A percentile compares a stretch with the other conserved stretches of the same genome.
Evolutionary conservation across 495 filamentous ascomycete species (phyloP).

Genomic region (Penicillium cataractarum): DNA sequence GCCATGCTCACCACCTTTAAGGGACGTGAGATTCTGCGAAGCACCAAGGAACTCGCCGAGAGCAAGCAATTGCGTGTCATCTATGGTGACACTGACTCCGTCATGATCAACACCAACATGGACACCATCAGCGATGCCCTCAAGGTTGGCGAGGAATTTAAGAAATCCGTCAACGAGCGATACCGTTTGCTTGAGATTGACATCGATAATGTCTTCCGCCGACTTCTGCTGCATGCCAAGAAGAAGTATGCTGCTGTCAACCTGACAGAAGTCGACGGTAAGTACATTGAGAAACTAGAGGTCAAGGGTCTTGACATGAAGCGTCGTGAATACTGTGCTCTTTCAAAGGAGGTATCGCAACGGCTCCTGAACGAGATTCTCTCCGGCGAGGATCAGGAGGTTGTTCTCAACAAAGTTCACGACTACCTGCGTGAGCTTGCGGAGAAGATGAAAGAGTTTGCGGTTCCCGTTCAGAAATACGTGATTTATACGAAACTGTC

Average conservation of each 20-base stretch:
- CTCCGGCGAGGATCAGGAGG: slow-evolving; percentile 88
- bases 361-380: slow-evolving; percentile 85
- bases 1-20: slow-evolving; percentile 97
- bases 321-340: slow-evolving; percentile 89
- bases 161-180: slow-evolving; percentile 80
- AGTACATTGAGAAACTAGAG: slow-evolving; percentile 90
- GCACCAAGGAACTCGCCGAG: slow-evolving; percentile 93
- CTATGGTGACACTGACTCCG: slow-evolving; percentile 98
- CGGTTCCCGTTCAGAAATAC: slow-evolving; percentile 80
- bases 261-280: slow-evolving; percentile 84
- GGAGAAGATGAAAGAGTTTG: slow-evolving; percentile 76
- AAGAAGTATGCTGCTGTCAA: slow-evolving; percentile 99
- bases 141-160: slow-evolving; percentile 83
- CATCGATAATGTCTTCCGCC: slow-evolving; percentile 95
- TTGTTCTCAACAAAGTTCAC: slow-evolving; percentile 86
- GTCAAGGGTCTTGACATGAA: slow-evolving; percentile 99
- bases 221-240: slow-evolving; percentile 92
- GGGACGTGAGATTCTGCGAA: slow-evolving; percentile 93
- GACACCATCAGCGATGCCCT: slow-evolving; percentile 90
- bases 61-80: slow-evolving; percentile 87
- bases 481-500: slow-evolving; percentile 97
- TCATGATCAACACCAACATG: slow-evolving; percentile 99
- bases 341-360: slow-evolving; percentile 91
- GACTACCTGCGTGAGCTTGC: slow-evolving; percentile 85
- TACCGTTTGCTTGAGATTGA: slow-evolving; percentile 94